Evolutionary conservation across 371 early-diverging fungal genomes (phyloP).

Genomic region (Phascolomyces articulosus): DNA sequence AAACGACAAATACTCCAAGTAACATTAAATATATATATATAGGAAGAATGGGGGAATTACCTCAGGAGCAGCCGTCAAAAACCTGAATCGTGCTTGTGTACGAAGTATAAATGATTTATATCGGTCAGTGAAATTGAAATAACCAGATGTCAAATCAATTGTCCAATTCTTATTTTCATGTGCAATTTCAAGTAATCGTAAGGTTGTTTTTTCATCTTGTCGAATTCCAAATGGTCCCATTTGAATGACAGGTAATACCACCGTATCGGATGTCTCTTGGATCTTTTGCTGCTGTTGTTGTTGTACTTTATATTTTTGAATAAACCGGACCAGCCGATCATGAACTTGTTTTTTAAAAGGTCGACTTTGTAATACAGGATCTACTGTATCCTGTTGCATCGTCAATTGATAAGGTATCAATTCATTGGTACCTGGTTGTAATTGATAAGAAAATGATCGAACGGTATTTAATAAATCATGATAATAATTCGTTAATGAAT

Average conservation of each 20-base stretch:
- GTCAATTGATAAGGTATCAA: conserved; percentile 17
- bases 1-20: too few relatives aligned
- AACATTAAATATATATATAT: not conserved
- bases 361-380: conserved; percentile 68
- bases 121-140: conserved; percentile 86
- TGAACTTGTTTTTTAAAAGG: conserved; percentile 61
- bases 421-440: conserved; percentile 18
- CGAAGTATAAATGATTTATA: conserved; percentile 65
- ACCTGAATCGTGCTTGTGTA: conserved; percentile 60
- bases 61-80: conserved; percentile 88
- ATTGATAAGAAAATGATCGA: conserved; percentile 67
- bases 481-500: conserved; percentile 71
- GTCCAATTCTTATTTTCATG: conserved; percentile 39
- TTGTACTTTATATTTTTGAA: conserved; percentile 8
- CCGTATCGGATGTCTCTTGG: conserved; percentile 59
- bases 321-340: conserved; percentile 42
- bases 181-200: conserved; percentile 61
- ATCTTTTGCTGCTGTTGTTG: not conserved
- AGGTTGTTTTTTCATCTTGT: conserved; percentile 76
- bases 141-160: conserved; percentile 85
- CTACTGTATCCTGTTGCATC: conserved; percentile 43
- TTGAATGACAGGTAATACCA: conserved; percentile 85
- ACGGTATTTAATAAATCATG: conserved; percentile 65
- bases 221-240: conserved; percentile 82
- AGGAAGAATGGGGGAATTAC: conserved; percentile 29